These are phyloP conservation scores for Cnidoscolus chayamansa DNA, from an alignment of 441 rosid genomes.

Conservation along the genomic window DNA sequence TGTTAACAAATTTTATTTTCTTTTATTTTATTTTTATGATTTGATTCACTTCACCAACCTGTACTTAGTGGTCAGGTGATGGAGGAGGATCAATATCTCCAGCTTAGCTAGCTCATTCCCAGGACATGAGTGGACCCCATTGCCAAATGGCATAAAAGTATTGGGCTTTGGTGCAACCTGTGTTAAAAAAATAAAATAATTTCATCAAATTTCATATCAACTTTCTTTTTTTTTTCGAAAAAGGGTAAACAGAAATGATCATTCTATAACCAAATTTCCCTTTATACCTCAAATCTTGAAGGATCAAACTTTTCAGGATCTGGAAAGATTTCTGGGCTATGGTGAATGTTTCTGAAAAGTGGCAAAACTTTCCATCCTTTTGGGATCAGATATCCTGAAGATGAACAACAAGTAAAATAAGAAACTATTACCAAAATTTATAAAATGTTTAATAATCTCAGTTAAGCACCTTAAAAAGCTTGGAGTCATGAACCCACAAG, in stretches of 20 bases:
- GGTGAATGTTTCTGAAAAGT: constrained; percentile 93
- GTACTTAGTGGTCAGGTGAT: constrained; percentile 93
- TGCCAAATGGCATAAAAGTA: constrained; percentile 92
- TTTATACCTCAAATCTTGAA: constrained; percentile 77
- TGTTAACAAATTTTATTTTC: not conserved
- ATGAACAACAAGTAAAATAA: not conserved
- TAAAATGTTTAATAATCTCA: not conserved
- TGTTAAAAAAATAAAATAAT: constrained; percentile 22
- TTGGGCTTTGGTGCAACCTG: constrained; percentile 86
- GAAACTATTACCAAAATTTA: not conserved
- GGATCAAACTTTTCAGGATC: constrained; percentile 96
- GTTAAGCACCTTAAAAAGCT: too few relatives aligned
- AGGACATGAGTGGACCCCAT: constrained; percentile 86
- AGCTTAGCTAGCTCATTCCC: constrained; percentile 91
- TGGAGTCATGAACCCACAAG: not conserved
- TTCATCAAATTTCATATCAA: constrained; percentile 2
- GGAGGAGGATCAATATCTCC: constrained; percentile 76
- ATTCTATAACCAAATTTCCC: too few relatives aligned
- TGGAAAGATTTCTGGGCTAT: constrained; percentile 65
- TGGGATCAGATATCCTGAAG: constrained; percentile 81
- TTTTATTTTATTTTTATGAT: not conserved
- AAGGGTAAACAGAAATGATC: not conserved
- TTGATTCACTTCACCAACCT: constrained; percentile 45
- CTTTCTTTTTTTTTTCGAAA: too few relatives aligned
- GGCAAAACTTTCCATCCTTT: constrained; percentile 99